A percentile compares a stretch with the other conserved stretches of the same genome.
phyloP scores from a whole-genome alignment of 768 basidiomycete genomes.

The Tylopilus felleus region DNA sequence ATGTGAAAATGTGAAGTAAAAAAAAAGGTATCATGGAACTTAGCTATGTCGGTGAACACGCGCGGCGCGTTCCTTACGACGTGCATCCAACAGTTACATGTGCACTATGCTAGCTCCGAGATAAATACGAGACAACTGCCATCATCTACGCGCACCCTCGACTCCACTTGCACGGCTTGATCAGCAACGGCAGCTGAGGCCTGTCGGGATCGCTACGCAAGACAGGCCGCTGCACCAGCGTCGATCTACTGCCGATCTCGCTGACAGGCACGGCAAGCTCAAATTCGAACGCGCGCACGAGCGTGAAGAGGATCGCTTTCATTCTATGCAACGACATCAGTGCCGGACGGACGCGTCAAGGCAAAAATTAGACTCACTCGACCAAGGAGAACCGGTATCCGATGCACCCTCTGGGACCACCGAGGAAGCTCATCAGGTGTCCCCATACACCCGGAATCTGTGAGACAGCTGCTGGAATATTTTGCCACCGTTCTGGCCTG shows the following conservation, averaged over 20 bases:
- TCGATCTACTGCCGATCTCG: neutral
- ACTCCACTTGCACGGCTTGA: constrained; percentile 3
- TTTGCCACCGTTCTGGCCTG: constrained; percentile 66
- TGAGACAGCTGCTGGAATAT: constrained; percentile 41
- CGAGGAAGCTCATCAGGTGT: constrained; percentile 58
- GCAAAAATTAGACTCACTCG: constrained; percentile 41
- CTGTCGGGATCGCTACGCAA: constrained; percentile 1
- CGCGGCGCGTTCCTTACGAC: too few relatives aligned
- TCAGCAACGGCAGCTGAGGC: constrained; percentile 10
- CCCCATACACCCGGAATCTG: constrained; percentile 60
- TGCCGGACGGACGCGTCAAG: neutral
- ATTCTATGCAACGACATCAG: neutral
- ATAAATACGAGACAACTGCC: neutral
- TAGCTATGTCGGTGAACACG: too few relatives aligned
- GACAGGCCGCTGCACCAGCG: neutral
- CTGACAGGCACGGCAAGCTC: constrained; percentile 4
- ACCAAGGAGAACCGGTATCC: constrained; percentile 63
- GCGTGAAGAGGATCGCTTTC: constrained; percentile 6
- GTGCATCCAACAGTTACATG: too few relatives aligned
- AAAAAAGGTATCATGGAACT: too few relatives aligned
- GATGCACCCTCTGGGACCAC: constrained; percentile 64
- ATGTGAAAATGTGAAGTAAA: too few relatives aligned
- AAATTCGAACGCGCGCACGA: constrained; percentile 12
- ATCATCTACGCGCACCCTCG: neutral
- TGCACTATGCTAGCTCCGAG: too few relatives aligned